Percentiles rank a stretch among this genome's conserved stretches.
Evolutionary conservation across 108 stramenopile species (phyloP).

Genomic region (Skeletonema potamos): DNA sequence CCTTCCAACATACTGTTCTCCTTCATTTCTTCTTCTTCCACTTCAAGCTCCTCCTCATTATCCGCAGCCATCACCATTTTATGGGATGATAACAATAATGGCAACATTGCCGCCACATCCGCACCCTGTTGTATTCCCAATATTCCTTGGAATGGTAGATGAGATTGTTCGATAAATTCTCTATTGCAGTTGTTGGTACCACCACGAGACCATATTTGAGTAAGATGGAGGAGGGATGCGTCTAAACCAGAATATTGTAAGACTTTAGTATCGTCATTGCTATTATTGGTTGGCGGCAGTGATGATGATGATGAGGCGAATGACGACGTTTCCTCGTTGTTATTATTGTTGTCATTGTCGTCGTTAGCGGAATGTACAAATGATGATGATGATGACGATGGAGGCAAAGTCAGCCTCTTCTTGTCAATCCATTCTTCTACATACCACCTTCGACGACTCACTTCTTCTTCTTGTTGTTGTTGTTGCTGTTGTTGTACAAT

Average conservation of each 20-base stretch:
- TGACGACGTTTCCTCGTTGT: too few species aligned
- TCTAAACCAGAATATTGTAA: conserved; percentile 57
- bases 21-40: background rate
- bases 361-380: background rate
- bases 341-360: background rate
- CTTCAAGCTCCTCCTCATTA: conserved; percentile 5
- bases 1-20: conserved; percentile 30
- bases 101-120: conserved; percentile 63
- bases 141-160: conserved; percentile 74
- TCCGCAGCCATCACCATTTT: conserved; percentile 8
- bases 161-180: background rate
- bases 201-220: conserved; percentile 71
- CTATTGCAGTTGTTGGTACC: conserved; percentile 4
- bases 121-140: conserved; percentile 81
- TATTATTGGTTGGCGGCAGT: background rate
- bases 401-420: background rate
- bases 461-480: conserved; percentile 28
- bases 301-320: too few species aligned
- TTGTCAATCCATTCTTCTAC: background rate
- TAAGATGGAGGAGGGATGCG: conserved; percentile 72
- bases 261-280: conserved; percentile 1
- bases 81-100: too few species aligned
- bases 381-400: too few species aligned
- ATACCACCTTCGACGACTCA: conserved; percentile 28
- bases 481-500: too few species aligned